A percentile compares a stretch with the other conserved stretches of the same genome.
phyloP scores from a whole-genome alignment of 345 rosid genomes.

The Heritiera littoralis region DNA sequence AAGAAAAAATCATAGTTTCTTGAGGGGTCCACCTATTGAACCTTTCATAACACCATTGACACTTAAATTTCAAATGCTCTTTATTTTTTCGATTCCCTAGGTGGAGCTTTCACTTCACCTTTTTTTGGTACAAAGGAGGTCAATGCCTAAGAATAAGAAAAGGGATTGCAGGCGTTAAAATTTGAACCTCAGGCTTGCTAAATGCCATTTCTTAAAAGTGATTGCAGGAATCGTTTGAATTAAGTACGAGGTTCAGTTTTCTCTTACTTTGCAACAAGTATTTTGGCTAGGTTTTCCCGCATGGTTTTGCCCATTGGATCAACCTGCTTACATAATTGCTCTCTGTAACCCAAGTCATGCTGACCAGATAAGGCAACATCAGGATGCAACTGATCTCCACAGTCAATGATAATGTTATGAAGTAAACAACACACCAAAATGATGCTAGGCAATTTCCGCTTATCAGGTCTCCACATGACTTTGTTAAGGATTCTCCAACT shows the following conservation, averaged over 20 bases:
- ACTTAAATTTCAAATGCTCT: background rate
- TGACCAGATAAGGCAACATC: conserved; percentile 67
- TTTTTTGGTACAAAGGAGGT: too few relatives aligned
- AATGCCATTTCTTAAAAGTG: too few relatives aligned
- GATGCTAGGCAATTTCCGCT: conserved; percentile 81
- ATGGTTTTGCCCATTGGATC: conserved; percentile 53
- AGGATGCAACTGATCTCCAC: conserved; percentile 66
- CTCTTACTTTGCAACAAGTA: conserved; percentile 39
- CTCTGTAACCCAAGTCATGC: conserved; percentile 71
- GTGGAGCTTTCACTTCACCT: conserved; percentile 17
- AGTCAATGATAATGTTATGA: conserved; percentile 76
- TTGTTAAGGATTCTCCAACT: conserved; percentile 93
- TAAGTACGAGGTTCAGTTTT: background rate
- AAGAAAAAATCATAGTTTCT: background rate
- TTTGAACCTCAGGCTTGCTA: too few relatives aligned
- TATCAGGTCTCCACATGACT: conserved; percentile 98
- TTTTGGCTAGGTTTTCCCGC: conserved; percentile 61
- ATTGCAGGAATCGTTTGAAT: too few relatives aligned
- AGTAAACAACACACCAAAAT: conserved; percentile 84
- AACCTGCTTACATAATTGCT: conserved; percentile 57
- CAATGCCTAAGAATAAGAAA: too few relatives aligned
- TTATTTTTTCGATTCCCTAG: conserved; percentile 12
- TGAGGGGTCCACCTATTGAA: background rate
- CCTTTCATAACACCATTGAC: background rate
- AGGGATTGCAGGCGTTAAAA: too few relatives aligned